Percentiles rank a stretch among this genome's conserved stretches.
Evolutionary conservation across 441 rosid genomes (phyloP).

Genomic region (Codiaeum variegatum): DNA sequence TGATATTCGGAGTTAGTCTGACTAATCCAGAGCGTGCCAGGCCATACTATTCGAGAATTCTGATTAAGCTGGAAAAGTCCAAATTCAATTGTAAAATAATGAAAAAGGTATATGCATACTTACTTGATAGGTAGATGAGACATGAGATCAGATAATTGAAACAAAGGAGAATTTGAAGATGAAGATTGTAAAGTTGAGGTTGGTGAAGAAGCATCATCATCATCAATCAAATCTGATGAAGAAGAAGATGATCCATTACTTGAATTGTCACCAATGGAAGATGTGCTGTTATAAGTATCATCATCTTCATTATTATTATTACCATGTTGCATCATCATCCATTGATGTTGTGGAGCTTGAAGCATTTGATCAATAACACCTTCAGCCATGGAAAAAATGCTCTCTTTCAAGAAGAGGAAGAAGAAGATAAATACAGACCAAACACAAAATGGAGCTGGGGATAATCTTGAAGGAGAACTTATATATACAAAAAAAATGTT

Average conservation of each 20-base stretch:
- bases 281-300: slow-evolving; percentile 8
- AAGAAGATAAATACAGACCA: not conserved
- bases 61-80: too few species aligned
- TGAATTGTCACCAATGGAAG: slow-evolving; percentile 26
- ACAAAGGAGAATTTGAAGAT: slow-evolving; percentile 37
- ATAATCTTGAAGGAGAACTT: slow-evolving; percentile 7
- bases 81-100: too few species aligned
- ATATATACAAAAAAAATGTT: slow-evolving; percentile 1
- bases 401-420: not conserved
- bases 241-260: slow-evolving; percentile 31
- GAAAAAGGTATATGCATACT: slow-evolving; percentile 20
- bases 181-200: slow-evolving; percentile 21
- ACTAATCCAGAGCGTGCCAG: too few species aligned
- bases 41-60: too few species aligned
- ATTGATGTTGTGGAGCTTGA: slow-evolving; percentile 19
- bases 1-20: too few species aligned
- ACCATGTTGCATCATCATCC: slow-evolving; percentile 23
- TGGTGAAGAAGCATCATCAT: slow-evolving; percentile 39
- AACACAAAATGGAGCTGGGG: not conserved
- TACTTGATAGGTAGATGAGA: slow-evolving; percentile 59
- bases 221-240: slow-evolving; percentile 32
- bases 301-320: slow-evolving; percentile 1
- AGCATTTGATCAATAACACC: slow-evolving; percentile 13
- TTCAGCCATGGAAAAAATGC: slow-evolving; percentile 23
- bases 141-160: slow-evolving; percentile 60